A percentile compares a stretch with the other conserved stretches of the same genome.
These are phyloP conservation scores for Chrysosporium queenslandicum DNA, from an alignment of 2,329 filamentous ascomycete genomes.

Conservation along the genomic window DNA sequence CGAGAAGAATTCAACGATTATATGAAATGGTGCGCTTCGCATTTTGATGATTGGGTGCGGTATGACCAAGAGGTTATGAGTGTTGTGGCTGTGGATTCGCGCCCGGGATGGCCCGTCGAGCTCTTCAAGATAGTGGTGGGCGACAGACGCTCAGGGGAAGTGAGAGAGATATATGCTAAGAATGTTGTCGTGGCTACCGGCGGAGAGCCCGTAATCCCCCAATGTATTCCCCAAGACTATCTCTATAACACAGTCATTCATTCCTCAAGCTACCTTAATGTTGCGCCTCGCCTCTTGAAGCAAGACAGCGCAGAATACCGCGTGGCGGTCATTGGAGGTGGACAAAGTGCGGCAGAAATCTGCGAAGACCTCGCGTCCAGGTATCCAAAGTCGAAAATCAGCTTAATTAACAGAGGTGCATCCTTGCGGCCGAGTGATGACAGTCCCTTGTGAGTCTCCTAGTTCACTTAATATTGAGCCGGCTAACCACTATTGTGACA, in stretches of 20 bases:
- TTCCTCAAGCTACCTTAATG: slow-evolving; percentile 68
- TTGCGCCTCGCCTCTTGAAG: slow-evolving; percentile 30
- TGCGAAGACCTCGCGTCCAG: slow-evolving; percentile 76
- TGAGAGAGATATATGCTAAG: slow-evolving; percentile 33
- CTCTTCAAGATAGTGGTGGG: slow-evolving; percentile 59
- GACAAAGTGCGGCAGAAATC: slow-evolving; percentile 91
- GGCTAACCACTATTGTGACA: background rate
- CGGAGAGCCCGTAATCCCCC: slow-evolving; percentile 59
- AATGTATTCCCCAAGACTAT: slow-evolving; percentile 47
- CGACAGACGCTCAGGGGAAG: slow-evolving; percentile 43
- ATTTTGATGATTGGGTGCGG: slow-evolving; percentile 61
- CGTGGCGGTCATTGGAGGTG: slow-evolving; percentile 76
- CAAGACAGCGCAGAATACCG: slow-evolving; percentile 45
- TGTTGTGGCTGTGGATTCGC: slow-evolving; percentile 51
- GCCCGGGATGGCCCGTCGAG: slow-evolving; percentile 41
- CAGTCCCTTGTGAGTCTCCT: slow-evolving; percentile 70
- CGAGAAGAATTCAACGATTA: slow-evolving; percentile 91
- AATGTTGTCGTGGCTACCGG: slow-evolving; percentile 56
- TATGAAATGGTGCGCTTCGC: slow-evolving; percentile 78
- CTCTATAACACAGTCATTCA: slow-evolving; percentile 65
- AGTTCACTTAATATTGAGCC: too few species aligned
- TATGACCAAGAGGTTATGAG: slow-evolving; percentile 71
- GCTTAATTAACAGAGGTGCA: slow-evolving; percentile 68
- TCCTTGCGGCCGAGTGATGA: slow-evolving; percentile 87
- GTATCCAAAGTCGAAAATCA: slow-evolving; percentile 72